A percentile compares a stretch with the other conserved stretches of the same genome.
phyloP scores from a whole-genome alignment of 202 grass and related monocot species.

The Setaria viridis region DNA sequence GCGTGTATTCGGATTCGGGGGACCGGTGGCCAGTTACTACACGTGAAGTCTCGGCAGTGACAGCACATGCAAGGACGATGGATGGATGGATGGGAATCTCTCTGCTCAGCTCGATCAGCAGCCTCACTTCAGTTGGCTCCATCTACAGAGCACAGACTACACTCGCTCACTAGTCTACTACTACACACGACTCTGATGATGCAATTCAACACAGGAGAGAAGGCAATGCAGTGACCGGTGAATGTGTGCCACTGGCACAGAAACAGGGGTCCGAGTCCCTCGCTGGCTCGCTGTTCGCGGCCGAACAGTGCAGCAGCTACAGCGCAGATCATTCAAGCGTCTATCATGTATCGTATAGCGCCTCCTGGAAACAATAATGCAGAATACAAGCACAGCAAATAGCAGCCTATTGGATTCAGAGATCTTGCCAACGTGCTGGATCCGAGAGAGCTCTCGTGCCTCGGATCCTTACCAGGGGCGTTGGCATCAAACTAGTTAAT shows the following conservation, averaged over 20 bases:
- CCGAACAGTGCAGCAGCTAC: neutral
- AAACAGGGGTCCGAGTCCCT: too few relatives aligned
- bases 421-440: neutral
- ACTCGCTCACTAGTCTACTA: too few relatives aligned
- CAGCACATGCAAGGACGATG: conserved; percentile 19
- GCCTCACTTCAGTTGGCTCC: neutral
- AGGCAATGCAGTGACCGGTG: too few relatives aligned
- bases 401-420: neutral
- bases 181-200: too few relatives aligned
- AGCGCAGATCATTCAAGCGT: neutral
- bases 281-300: neutral
- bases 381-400: neutral
- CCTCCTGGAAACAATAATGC: neutral
- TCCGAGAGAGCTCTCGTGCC: neutral
- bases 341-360: too few relatives aligned
- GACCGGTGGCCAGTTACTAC: neutral
- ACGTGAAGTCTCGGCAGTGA: conserved; percentile 33
- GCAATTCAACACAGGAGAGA: too few relatives aligned
- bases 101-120: conserved; percentile 1
- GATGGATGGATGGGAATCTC: conserved; percentile 28
- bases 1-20: neutral
- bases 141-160: neutral
- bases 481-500: neutral
- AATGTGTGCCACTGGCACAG: too few relatives aligned
- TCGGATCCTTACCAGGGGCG: neutral